A percentile compares a stretch with the other conserved stretches of the same genome.
Evolutionary conservation across 2,329 filamentous ascomycete species (phyloP).

Genomic region (Arthroderma uncinatum): DNA sequence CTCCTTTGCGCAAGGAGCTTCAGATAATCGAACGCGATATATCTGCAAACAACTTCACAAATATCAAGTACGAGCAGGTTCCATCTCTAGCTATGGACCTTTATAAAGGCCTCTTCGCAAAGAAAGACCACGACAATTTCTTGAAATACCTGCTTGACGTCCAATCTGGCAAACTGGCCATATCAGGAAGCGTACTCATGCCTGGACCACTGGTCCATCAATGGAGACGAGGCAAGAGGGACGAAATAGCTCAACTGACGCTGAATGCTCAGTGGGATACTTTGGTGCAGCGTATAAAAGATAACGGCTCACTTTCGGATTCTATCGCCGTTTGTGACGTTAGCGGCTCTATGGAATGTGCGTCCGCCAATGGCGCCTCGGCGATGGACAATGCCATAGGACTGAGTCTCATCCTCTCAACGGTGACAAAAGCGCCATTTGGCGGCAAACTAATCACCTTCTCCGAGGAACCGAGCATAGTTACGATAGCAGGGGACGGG

Average conservation of each 20-base stretch:
- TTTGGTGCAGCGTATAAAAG: constrained; percentile 47
- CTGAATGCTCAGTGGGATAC: constrained; percentile 47
- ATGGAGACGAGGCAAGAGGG: constrained; percentile 17
- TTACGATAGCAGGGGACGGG: constrained; percentile 24
- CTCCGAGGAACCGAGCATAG: constrained; percentile 31
- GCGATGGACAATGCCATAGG: constrained; percentile 47
- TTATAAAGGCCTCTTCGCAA: constrained; percentile 40
- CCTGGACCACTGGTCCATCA: constrained; percentile 41
- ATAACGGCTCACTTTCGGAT: constrained; percentile 43
- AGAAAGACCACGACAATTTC: constrained; percentile 43
- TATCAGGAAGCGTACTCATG: constrained; percentile 47
- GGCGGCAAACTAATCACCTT: constrained; percentile 48
- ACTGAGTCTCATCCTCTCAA: constrained; percentile 45
- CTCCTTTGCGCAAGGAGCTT: constrained; percentile 43
- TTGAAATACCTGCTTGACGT: constrained; percentile 41
- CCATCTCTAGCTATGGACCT: constrained; percentile 48
- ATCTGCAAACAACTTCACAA: constrained; percentile 41
- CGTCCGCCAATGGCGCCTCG: constrained; percentile 36
- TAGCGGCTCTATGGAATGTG: constrained; percentile 43
- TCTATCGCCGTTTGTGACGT: constrained; percentile 50
- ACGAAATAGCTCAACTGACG: not conserved
- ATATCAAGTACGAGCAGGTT: constrained; percentile 48
- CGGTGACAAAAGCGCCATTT: constrained; percentile 44
- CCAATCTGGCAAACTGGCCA: constrained; percentile 37
- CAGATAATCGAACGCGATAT: constrained; percentile 41